These are phyloP conservation scores for Teunomyces atbi DNA, from an alignment of 805 yeast genomes.

Conservation along the genomic window DNA sequence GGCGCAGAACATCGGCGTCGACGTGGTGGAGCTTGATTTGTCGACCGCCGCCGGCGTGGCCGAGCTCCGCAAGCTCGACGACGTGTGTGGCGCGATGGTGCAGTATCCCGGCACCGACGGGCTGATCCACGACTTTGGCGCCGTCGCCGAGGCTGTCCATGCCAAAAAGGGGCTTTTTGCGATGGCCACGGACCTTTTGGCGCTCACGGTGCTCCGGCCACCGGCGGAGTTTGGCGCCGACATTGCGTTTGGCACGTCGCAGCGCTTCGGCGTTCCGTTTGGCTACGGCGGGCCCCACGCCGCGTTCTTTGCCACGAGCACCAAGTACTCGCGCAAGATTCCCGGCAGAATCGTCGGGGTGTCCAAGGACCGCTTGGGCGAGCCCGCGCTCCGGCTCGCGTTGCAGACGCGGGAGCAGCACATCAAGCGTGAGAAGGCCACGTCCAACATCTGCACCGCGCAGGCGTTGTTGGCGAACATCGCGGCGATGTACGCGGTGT, in stretches of 20 bases:
- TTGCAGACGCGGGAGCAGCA: conserved; percentile 98
- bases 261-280: conserved; percentile 95
- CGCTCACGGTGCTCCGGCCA: conserved; percentile 79
- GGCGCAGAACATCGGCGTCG: conserved; percentile 70
- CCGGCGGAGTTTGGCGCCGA: conserved; percentile 90
- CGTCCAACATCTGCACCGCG: conserved; percentile 97
- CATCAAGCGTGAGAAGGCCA: conserved; percentile 95
- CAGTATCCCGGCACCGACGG: conserved; percentile 95
- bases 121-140: conserved; percentile 45
- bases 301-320: conserved; percentile 89
- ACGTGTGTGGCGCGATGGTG: conserved; percentile 75
- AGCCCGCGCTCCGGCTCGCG: conserved; percentile 86
- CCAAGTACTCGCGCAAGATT: conserved; percentile 80
- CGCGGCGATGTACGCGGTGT: conserved; percentile 93
- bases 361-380: conserved; percentile 87
- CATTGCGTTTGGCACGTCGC: conserved; percentile 87
- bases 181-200: conserved; percentile 89
- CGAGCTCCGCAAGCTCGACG: conserved; percentile 21
- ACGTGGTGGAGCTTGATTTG: conserved; percentile 58
- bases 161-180: conserved; percentile 70
- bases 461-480: conserved; percentile 95
- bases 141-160: conserved; percentile 67
- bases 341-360: conserved; percentile 97
- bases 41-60: conserved; percentile 36
- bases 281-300: conserved; percentile 99